Evolutionary conservation across 169 alveolate genomes (phyloP), one percentile per base, ranked within the genome.

Genomic region (Plasmodium adleri): DNA sequence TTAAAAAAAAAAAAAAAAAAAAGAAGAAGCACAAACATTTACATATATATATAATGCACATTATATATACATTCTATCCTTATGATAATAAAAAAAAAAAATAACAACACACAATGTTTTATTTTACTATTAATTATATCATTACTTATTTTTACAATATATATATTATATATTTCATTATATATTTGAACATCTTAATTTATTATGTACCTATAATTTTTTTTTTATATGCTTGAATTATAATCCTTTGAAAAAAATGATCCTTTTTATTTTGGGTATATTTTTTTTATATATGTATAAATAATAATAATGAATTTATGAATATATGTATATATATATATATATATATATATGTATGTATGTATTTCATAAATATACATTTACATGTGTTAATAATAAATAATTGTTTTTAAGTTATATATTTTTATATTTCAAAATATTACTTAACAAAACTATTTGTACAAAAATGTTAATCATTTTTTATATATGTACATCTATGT

Each of bases 381-480:
- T 28, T 67, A 62, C 63, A 62, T 75, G 62, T 50, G 73, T 45
- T 49, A n/a, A 66, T 13, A 28, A 7, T 6, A 26, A 66, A 32
- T 28, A 45, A 66, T 39, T 70, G 78, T 70, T 70, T 70, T 70
- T 47, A 70, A 45, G 63, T 70, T 49, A 47, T 24, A 70, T 49
- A 22, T 70, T 47, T 50, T 70, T 13, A 70, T 28, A 28, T 70
- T 70, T 70, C 50, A 64, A 24, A 9, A 64, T 32, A 8, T 32
- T 64, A 64, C 54, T 64, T 64, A 15, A 10, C 49, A 64, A 64
- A 64, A 32, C 49, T 28, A 32, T 64, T 64, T 64, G 73, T 64
- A 64, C 49, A 64, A 64, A 64, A 64, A 20, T 22, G 39, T 60
- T 17, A 12, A 4, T 17, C 13, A 13, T 72, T 72, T 52, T 13